Evolutionary conservation across 345 rosid species (phyloP), one percentile per base, ranked within the genome.

Genomic region (Populus simonii): DNA sequence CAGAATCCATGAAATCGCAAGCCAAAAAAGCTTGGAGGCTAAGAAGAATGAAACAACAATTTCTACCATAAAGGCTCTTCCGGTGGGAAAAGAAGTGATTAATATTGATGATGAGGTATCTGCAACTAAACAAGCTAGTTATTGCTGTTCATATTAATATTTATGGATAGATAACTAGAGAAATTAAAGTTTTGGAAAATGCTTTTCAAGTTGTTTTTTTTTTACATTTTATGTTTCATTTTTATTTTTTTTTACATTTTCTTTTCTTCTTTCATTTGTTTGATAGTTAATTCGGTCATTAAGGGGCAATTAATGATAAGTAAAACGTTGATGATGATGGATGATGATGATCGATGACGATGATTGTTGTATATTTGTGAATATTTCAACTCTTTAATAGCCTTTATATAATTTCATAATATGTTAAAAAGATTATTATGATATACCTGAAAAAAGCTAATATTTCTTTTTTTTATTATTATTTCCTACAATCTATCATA

Each of bases 61-160:
- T 16, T n/a, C 68, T 29, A 70, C 25, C 11, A 68, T 27, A 23
- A 39, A 41, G 17, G 33, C 67, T 25, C 84, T 88, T 84, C 89
- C 80, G 3, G 70, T 82, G 16, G 92, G 91, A 20, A 94, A 88
- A 82, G 88, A 91, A 73, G 78, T 86, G 6, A 68, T 92, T 66
- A 82, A 59, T 74, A 77, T 90, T 63, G 84, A 85, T 63, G 84
- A 85, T 73, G 91, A 93, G 86, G 98, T 93, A 6, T 85, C 86
- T 72, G 92, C 93, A 22, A 92, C 98, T 41, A 89, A 87, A 80
- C 91, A 88, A 41, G 59, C 86, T 5, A 80, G 53, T 70, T 92
- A 93, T 81, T 94, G 97, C 76, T 86, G 77, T 2, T 74, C 69
- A 31, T 23, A 67, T 88, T 74, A 83, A 22, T 43, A 51, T 11